Evolutionary conservation across 768 basidiomycete species (phyloP).

Genomic region (Lentinus brumalis): DNA sequence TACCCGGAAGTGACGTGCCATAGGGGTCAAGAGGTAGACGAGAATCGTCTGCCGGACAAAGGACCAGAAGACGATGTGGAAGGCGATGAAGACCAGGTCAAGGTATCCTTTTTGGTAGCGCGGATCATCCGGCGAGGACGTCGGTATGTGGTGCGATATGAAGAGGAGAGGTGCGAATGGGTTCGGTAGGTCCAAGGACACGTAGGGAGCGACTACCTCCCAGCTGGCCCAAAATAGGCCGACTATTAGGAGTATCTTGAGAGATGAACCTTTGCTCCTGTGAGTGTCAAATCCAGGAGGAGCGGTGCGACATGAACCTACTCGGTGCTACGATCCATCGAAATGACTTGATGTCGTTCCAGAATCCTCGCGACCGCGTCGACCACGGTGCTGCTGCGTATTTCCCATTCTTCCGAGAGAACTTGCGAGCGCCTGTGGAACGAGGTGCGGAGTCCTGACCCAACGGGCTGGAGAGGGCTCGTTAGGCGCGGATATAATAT

Average conservation of each 20-base stretch:
- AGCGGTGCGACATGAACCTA: conserved; percentile 33
- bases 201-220: conserved; percentile 51
- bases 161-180: conserved; percentile 75
- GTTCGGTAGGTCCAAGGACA: conserved; percentile 56
- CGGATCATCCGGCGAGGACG: conserved; percentile 53
- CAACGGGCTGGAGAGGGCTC: conserved; percentile 19
- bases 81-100: conserved; percentile 80
- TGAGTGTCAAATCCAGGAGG: not conserved
- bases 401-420: not conserved
- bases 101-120: conserved; percentile 72
- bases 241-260: conserved; percentile 66
- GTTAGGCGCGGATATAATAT: not conserved
- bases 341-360: conserved; percentile 52
- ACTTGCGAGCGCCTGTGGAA: not conserved
- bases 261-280: conserved; percentile 50
- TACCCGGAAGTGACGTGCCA: conserved; percentile 75
- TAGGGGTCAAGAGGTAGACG: conserved; percentile 60
- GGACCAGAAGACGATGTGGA: conserved; percentile 87
- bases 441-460: conserved; percentile 5
- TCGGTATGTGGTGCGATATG: conserved; percentile 63
- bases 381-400: conserved; percentile 16
- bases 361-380: conserved; percentile 38
- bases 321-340: conserved; percentile 80
- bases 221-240: conserved; percentile 66
- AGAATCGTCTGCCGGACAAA: conserved; percentile 79